Evolutionary conservation across 495 filamentous ascomycete genomes (phyloP).

Genomic region (Astrothelium macrocarpum): DNA sequence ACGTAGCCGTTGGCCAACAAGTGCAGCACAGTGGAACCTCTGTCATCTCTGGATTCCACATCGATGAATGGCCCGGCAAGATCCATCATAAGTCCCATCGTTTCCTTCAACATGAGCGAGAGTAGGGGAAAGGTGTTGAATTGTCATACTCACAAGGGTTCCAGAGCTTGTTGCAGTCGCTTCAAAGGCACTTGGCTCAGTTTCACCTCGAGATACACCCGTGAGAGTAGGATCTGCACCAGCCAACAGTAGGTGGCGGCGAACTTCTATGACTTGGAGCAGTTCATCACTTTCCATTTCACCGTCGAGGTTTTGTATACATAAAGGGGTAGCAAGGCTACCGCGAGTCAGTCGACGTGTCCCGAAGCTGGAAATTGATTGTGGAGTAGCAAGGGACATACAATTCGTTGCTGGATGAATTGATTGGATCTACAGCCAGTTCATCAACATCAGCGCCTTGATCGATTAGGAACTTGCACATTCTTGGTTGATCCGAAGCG

Average conservation of each 20-base stretch:
- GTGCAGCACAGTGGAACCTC: neutral
- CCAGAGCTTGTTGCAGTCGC: too few relatives aligned
- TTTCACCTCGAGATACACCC: too few relatives aligned
- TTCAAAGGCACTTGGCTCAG: too few relatives aligned
- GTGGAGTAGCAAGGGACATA: neutral
- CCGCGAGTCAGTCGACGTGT: neutral
- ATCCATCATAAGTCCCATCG: neutral
- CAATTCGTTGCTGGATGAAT: neutral
- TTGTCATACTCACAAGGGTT: too few relatives aligned
- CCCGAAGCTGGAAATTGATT: neutral
- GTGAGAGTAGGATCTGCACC: neutral
- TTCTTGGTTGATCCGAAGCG: neutral
- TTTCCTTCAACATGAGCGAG: neutral
- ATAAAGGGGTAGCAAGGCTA: neutral
- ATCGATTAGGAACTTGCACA: neutral
- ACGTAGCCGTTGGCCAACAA: neutral
- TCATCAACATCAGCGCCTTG: neutral
- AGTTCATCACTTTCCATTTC: neutral
- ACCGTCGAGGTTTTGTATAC: neutral
- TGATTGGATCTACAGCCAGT: neutral
- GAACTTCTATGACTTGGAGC: neutral
- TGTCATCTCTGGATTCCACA: neutral
- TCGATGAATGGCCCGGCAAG: neutral
- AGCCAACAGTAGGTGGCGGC: neutral
- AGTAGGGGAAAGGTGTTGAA: too few relatives aligned